Base-by-base conservation (phyloP, 176 grass and related monocot genomes). In the Aechmea fasciata region DNA sequence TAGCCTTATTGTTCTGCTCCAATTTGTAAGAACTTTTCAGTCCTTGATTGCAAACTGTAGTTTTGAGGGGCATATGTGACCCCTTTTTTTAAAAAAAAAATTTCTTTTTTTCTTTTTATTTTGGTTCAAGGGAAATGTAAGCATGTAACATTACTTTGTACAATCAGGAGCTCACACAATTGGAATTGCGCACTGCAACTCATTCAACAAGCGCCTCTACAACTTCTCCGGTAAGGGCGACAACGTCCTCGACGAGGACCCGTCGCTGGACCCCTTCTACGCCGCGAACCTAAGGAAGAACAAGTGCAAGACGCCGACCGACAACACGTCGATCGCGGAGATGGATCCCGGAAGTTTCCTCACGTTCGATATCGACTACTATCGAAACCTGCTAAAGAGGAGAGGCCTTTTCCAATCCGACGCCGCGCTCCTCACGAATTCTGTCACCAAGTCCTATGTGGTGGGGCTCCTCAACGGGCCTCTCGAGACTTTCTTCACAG, bases 281-380 rank as follows among this genome's bases (percentile, higher is more conserved):
- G 94, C 94, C 1, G 69, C 33, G 14, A 90, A 88, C 80, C 71
- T 97, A 0, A 84, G 86, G 15, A 76, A 76, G 72, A 74, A 64
- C 72, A 91, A 82, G 68, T 90, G 94, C 82, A 57, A 12, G 61
- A 65, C 51, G 2, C 22, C 77, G 10, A 51, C 57, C 9, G 89
- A 93, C 77, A 85, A 99, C 53, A 83, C 79, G 7, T 87, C 89
- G 3, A 57, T 99, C 47, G 82, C 81, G 6, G 89, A 99, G 79
- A 99, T 99, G 94, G 94, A 99, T 74, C 89, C 89, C 0, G 84
- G 89, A 7, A 99, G 94, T 75, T 90, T 90, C 77, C 61, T 71
- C 10, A 99, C 94, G 29, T 93, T 99, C 20, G 94, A 99, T 71
- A 63, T 71, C 0, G 47, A 81, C n/a, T 99, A 99, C 81, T 99